Percentiles rank a stretch among this genome's conserved stretches.
These are phyloP conservation scores for Fusarium protoensiforme DNA, from an alignment of 2,329 filamentous ascomycete genomes.

Conservation along the genomic window DNA sequence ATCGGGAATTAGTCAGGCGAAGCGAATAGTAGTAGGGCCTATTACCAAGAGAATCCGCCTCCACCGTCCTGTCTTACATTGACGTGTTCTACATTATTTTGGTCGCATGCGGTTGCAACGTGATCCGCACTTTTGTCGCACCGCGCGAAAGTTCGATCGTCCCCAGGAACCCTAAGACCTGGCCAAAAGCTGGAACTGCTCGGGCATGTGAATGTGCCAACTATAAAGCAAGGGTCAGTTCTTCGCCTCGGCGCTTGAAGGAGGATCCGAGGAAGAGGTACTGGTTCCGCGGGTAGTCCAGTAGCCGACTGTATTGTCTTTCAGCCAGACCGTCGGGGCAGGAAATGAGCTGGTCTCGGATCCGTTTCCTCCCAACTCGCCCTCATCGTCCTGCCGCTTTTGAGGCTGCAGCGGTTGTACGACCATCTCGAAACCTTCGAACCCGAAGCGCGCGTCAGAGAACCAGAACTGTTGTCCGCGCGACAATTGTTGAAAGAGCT, in stretches of 20 bases:
- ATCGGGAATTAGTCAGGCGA: background rate
- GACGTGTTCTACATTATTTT: too few species aligned
- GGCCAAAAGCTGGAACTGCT: background rate
- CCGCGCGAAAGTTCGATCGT: background rate
- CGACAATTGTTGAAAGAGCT: background rate
- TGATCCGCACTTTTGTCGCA: background rate
- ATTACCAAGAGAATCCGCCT: fast-evolving
- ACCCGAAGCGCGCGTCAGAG: background rate
- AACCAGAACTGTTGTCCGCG: background rate
- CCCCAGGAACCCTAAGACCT: background rate
- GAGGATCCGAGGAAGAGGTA: background rate
- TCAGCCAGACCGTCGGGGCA: background rate
- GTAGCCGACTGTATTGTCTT: background rate
- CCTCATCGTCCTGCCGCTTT: background rate
- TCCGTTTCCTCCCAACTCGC: background rate
- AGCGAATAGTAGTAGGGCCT: background rate
- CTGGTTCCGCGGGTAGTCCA: background rate
- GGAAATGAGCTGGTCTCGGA: background rate
- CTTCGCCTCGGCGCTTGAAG: background rate
- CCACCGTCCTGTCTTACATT: background rate
- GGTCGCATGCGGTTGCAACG: too few species aligned
- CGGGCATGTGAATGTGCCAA: background rate
- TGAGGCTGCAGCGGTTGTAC: background rate
- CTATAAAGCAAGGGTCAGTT: background rate
- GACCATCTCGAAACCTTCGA: background rate